phyloP scores from a whole-genome alignment of 306 rosid genomes.

The Hippophae tibetana region DNA sequence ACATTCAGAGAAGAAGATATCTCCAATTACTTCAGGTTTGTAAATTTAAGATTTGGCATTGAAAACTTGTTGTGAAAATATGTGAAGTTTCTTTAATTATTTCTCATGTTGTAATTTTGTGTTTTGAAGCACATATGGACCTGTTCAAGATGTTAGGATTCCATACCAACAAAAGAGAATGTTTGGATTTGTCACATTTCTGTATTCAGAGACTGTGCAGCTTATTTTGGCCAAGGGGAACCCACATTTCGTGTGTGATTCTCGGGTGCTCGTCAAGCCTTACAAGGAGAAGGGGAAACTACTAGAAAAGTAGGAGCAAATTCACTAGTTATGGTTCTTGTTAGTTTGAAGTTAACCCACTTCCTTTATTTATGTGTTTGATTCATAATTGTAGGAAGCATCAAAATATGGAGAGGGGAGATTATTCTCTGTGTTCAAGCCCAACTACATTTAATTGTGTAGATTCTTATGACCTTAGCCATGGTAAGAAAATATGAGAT shows the following conservation, averaged over 20 bases:
- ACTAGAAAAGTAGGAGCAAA: slow-evolving; percentile 51
- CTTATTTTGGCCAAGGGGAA: slow-evolving; percentile 79
- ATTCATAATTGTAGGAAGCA: slow-evolving; percentile 31
- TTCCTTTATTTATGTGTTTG: neutral
- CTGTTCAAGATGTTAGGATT: slow-evolving; percentile 94
- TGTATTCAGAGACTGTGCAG: slow-evolving; percentile 80
- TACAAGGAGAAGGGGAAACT: slow-evolving; percentile 95
- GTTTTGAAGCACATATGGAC: slow-evolving; percentile 76
- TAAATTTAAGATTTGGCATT: neutral
- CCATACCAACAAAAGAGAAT: slow-evolving; percentile 95
- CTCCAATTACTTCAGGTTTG: slow-evolving; percentile 84
- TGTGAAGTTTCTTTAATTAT: neutral
- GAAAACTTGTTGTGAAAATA: neutral
- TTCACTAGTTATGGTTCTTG: neutral
- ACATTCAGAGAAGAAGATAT: slow-evolving; percentile 90
- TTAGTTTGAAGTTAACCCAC: neutral
- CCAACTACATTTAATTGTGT: slow-evolving; percentile 28
- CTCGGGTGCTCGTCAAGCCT: slow-evolving; percentile 94
- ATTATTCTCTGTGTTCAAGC: slow-evolving; percentile 30
- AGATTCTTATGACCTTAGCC: slow-evolving; percentile 16
- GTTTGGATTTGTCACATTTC: slow-evolving; percentile 95
- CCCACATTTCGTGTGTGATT: slow-evolving; percentile 92
- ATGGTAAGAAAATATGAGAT: neutral
- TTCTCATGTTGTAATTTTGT: neutral
- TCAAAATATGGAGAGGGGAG: slow-evolving; percentile 38